Percentiles rank a stretch among this genome's conserved stretches.
These are phyloP conservation scores for Beauveria sp. DNA, from an alignment of 2,329 filamentous ascomycete genomes.

Conservation along the genomic window DNA sequence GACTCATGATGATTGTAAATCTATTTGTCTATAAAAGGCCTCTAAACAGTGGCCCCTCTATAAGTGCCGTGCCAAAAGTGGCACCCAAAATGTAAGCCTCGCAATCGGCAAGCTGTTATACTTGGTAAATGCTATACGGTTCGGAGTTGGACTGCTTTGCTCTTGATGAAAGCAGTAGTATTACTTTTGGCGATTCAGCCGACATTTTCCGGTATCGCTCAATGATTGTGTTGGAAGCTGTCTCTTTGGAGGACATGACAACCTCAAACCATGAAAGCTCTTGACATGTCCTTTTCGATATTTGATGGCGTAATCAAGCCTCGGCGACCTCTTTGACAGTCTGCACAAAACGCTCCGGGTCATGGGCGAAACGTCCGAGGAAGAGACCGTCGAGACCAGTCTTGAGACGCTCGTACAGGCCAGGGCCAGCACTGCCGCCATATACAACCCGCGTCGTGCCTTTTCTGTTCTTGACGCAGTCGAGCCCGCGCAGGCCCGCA, in stretches of 20 bases:
- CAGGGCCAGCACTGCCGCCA: constrained; percentile 75
- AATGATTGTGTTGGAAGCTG: background rate
- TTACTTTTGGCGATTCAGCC: background rate
- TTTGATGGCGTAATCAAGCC: constrained; percentile 18
- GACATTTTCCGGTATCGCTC: background rate
- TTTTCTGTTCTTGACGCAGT: constrained; percentile 40
- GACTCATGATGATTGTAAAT: background rate
- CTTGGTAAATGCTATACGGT: background rate
- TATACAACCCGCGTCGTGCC: constrained; percentile 66
- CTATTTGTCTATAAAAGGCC: background rate
- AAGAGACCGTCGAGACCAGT: constrained; percentile 73
- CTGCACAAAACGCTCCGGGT: constrained; percentile 61
- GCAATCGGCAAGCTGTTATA: background rate
- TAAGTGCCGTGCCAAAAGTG: background rate
- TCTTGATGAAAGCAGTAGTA: background rate
- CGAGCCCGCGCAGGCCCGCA: constrained; percentile 48
- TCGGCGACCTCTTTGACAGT: constrained; percentile 64
- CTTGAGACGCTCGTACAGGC: constrained; percentile 60
- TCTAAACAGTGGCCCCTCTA: background rate
- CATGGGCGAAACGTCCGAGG: constrained; percentile 72
- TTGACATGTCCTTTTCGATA: background rate
- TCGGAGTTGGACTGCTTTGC: background rate
- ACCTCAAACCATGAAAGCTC: too few species aligned
- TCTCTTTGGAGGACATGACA: background rate
- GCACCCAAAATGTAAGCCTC: background rate